phyloP scores from a whole-genome alignment of 2,329 filamentous ascomycete species.

The Ophiostoma ips region DNA sequence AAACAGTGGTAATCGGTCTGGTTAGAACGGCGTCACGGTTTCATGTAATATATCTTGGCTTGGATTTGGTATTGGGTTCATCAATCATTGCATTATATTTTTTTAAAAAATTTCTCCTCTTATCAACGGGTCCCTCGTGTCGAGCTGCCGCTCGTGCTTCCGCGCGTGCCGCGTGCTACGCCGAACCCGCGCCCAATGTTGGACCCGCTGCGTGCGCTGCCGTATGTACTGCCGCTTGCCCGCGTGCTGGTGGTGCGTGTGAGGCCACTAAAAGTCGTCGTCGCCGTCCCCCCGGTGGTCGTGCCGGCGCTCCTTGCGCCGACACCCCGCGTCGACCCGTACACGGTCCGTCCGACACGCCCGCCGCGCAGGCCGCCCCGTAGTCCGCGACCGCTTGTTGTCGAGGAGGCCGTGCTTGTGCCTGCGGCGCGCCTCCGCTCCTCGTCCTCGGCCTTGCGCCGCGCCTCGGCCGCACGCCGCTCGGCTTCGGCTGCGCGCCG shows the following conservation, averaged over 20 bases:
- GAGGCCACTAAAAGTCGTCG: slow-evolving; percentile 6
- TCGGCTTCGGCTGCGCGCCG: slow-evolving; percentile 67
- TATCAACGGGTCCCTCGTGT: not conserved
- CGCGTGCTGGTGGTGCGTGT: slow-evolving; percentile 5
- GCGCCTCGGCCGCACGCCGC: slow-evolving; percentile 56
- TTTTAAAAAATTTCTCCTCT: no score
- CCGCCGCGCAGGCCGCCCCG: slow-evolving; percentile 3
- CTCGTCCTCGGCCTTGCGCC: slow-evolving; percentile 49
- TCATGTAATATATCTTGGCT: not conserved
- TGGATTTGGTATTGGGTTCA: not conserved
- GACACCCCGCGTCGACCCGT: slow-evolving; percentile 1
- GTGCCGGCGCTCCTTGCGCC: not conserved
- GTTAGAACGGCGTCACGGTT: not conserved
- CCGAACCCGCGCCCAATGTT: slow-evolving; percentile 26
- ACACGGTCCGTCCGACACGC: slow-evolving; percentile 3
- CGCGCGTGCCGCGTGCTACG: not conserved
- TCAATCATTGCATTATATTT: not conserved
- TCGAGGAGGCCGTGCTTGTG: not conserved
- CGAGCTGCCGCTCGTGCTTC: not conserved
- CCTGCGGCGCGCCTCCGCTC: slow-evolving; percentile 28
- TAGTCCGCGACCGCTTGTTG: not conserved
- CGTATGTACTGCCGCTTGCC: not conserved
- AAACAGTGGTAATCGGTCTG: not conserved
- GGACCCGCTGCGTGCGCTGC: slow-evolving; percentile 15
- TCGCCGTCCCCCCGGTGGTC: slow-evolving; percentile 2